These are phyloP conservation scores for Trametes cinnabarina DNA, from an alignment of 768 basidiomycete species.

Conservation along the genomic window DNA sequence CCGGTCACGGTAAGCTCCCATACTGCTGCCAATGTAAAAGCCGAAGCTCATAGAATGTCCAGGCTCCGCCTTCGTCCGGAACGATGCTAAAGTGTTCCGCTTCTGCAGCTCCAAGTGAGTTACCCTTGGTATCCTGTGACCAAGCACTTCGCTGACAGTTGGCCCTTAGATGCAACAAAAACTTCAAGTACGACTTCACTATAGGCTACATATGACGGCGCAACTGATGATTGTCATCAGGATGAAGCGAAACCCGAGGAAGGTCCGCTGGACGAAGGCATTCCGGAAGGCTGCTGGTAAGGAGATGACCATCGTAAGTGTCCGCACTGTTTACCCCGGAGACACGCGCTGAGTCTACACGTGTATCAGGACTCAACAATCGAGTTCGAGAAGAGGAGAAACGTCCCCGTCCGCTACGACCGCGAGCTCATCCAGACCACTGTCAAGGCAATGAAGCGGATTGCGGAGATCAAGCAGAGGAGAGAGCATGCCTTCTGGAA, in stretches of 20 bases:
- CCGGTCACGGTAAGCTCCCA: conserved; percentile 74
- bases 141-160: conserved; percentile 12
- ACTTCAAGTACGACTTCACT: conserved; percentile 78
- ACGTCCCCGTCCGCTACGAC: conserved; percentile 95
- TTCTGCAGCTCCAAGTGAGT: conserved; percentile 96
- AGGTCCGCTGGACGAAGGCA: conserved; percentile 99
- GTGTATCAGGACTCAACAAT: conserved; percentile 85
- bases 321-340: neutral
- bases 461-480: conserved; percentile 87
- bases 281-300: conserved; percentile 98
- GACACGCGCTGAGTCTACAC: neutral
- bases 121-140: neutral
- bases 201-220: neutral
- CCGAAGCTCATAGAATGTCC: neutral
- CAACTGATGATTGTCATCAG: conserved; percentile 37
- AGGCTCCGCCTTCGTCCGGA: conserved; percentile 96
- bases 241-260: conserved; percentile 99
- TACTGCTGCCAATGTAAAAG: neutral
- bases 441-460: conserved; percentile 92
- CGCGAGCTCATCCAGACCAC: conserved; percentile 91
- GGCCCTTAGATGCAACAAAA: conserved; percentile 85
- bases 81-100: conserved; percentile 96
- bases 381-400: conserved; percentile 98
- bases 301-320: conserved; percentile 92
- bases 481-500: conserved; percentile 97